Evolutionary conservation across 768 basidiomycete species (phyloP).

Genomic region (Tremella mesenterica): DNA sequence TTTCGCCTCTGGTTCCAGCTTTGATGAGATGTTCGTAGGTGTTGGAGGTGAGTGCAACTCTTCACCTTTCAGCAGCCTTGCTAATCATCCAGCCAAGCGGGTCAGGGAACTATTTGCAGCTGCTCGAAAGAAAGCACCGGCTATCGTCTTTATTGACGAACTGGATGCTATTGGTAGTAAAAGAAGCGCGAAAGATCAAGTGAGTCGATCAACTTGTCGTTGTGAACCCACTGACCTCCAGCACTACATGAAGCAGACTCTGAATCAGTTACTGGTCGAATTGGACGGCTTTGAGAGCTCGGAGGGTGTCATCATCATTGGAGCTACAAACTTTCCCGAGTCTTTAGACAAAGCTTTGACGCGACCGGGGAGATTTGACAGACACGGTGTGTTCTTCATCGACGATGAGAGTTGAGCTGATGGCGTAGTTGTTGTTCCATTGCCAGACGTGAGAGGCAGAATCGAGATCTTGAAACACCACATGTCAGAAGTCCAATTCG

Average conservation of each 20-base stretch:
- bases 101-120: slow-evolving; percentile 90
- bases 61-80: background rate
- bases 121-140: slow-evolving; percentile 86
- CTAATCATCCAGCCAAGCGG: slow-evolving; percentile 57
- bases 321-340: slow-evolving; percentile 88
- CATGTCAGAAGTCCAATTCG: slow-evolving; percentile 62
- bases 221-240: slow-evolving; percentile 53
- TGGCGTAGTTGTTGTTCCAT: slow-evolving; percentile 65
- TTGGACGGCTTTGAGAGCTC: slow-evolving; percentile 92
- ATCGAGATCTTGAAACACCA: slow-evolving; percentile 89
- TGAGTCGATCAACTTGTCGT: slow-evolving; percentile 1
- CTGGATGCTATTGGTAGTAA: slow-evolving; percentile 88
- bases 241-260: slow-evolving; percentile 51
- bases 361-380: slow-evolving; percentile 93
- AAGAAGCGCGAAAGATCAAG: slow-evolving; percentile 46
- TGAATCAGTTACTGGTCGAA: slow-evolving; percentile 93
- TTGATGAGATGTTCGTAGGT: slow-evolving; percentile 82
- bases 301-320: slow-evolving; percentile 88
- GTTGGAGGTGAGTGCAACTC: slow-evolving; percentile 25
- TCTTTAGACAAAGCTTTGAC: slow-evolving; percentile 89
- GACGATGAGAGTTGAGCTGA: background rate
- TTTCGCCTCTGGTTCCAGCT: slow-evolving; percentile 92
- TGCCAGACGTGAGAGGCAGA: slow-evolving; percentile 87
- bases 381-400: slow-evolving; percentile 48
- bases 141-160: slow-evolving; percentile 98